Base-by-base conservation (phyloP, 352 stramenopile species). In the Phytophthora hibernalis region DNA sequence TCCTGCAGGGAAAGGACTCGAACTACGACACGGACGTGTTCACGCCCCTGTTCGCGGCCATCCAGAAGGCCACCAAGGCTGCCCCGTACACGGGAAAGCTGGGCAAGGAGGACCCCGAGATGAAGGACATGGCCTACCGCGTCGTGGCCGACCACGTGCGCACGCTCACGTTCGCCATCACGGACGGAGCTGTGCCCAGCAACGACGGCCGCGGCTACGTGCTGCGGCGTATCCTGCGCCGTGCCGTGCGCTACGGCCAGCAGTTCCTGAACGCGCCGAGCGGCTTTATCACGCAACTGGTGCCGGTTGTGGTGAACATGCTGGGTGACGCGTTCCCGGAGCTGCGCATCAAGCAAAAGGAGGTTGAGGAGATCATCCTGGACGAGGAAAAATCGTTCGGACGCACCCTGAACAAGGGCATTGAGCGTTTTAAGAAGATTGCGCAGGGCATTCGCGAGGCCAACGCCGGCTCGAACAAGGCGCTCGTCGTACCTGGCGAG, bases 21-120 rank as follows among this genome's bases (percentile, higher is more conserved):
- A 99, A 99, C 85, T 99, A 99, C 82, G 98, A 99, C 80, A 99
- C 98, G 69, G 98, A 99, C 69, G 85, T 98, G 24, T 99, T 99
- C 76, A 85, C 80, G 28, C 92, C 95, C 16, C 78, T 99, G n/a
- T 99, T 99, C 68, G 82, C 83, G 1, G 89, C 89, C 20, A 98
- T 99, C 65, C 83, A 96, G 51, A 67, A 86, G 40, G 74, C 97
- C 28, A 91, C 91, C 12, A 89, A 93, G 57, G 80, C 82, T 9
- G 76, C 82, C 5, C 65, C 74, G 42, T 97, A 97, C 85, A 89
- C 82, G 28, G 83, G 86, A 50, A 94, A 94, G 71, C 69, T 95
- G 40, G 96, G 93, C 21, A 84, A 77, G 2, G 95, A 99, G 21
- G 97, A 99, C 82, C 77, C 77, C 7, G 88, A 79, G 26, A 75